Percentiles rank a stretch among this genome's conserved stretches.
Evolutionary conservation across 805 yeast species (phyloP).

Genomic region (Yarrowia deformans): DNA sequence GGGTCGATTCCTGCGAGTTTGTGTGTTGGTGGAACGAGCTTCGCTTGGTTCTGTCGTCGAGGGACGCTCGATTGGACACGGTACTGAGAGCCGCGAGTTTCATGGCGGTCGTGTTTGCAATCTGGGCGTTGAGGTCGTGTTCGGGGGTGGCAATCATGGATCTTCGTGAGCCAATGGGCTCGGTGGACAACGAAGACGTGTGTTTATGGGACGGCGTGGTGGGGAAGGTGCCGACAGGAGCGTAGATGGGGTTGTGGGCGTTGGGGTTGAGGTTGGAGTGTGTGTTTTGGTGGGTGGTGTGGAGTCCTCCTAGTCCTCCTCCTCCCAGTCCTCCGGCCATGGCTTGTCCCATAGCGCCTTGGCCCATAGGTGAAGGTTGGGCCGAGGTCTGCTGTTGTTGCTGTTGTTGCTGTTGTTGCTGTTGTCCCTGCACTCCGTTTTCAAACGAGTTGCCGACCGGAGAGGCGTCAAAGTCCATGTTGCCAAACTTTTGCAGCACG

Average conservation of each 20-base stretch:
- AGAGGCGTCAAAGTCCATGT: slow-evolving; percentile 42
- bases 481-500: slow-evolving; percentile 48
- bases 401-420: background rate
- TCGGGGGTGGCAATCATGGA: slow-evolving; percentile 37
- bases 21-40: slow-evolving; percentile 26
- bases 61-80: slow-evolving; percentile 48
- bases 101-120: slow-evolving; percentile 51
- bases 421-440: background rate
- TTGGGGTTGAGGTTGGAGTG: slow-evolving; percentile 36
- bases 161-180: slow-evolving; percentile 26
- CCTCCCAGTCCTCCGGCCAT: slow-evolving; percentile 30
- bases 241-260: slow-evolving; percentile 28
- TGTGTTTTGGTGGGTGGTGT: background rate
- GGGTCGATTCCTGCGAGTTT: slow-evolving; percentile 19
- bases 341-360: slow-evolving; percentile 34
- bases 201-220: slow-evolving; percentile 32
- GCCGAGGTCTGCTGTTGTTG: slow-evolving; percentile 3
- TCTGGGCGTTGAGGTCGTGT: slow-evolving; percentile 47
- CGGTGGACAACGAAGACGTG: slow-evolving; percentile 30
- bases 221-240: slow-evolving; percentile 33
- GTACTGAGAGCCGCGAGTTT: slow-evolving; percentile 73
- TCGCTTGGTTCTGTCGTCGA: slow-evolving; percentile 43
- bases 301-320: slow-evolving; percentile 6
- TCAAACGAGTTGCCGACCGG: slow-evolving; percentile 19
- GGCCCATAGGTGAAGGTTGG: slow-evolving; percentile 36